Base-by-base conservation (phyloP, 805 yeast genomes). In the Ogataea trehalophila region DNA sequence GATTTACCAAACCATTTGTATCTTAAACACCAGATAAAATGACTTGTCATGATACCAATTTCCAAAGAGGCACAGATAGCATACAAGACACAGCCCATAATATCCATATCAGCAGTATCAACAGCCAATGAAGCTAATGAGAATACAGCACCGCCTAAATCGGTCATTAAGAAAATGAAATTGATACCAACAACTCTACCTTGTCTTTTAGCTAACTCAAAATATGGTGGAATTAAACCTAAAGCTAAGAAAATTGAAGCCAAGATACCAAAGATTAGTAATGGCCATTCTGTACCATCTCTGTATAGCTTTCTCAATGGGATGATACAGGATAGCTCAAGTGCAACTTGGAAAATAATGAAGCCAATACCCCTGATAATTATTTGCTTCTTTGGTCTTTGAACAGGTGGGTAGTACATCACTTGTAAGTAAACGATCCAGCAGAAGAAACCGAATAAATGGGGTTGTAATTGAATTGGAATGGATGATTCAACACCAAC, bases 61-160 rank as follows among this genome's bases (percentile, higher is more conserved):
- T 91, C 97, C 63, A 90, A 60, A 1, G 66, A 79, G 4, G 90
- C 80, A 34, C 91, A 90, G 17, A 89, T 73, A 11, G 80, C 73
- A 62, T 91, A 91, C 35, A 91, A 72, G 0, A 86, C 73, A 52
- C 87, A 75, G 39, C 97, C 94, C 78, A 92, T 74, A n/a, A 80
- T 64, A 63, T 91, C 97, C 61, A 86, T 59, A 35, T 73, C 72
- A 1, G 73, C 75, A 6, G 70, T 68, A 7, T 69, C 63, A 14
- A 45, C 78, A 3, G 84, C 94, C 36, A 83, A 73, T 1, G 73
- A 65, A 40, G 78, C 73, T 52, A 87, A 73, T 7, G 95, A 85
- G 53, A 90, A 80, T 39, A 73, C 66, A 1, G 82, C 83, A 4
- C 83, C 83, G 41, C 68, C 57, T 5, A 77, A 67, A 57, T 79